A percentile compares a stretch with the other conserved stretches of the same genome.
Conservation (phyloP, 495 filamentous ascomycete species). For the Podospora pseudoanserina region DNA sequence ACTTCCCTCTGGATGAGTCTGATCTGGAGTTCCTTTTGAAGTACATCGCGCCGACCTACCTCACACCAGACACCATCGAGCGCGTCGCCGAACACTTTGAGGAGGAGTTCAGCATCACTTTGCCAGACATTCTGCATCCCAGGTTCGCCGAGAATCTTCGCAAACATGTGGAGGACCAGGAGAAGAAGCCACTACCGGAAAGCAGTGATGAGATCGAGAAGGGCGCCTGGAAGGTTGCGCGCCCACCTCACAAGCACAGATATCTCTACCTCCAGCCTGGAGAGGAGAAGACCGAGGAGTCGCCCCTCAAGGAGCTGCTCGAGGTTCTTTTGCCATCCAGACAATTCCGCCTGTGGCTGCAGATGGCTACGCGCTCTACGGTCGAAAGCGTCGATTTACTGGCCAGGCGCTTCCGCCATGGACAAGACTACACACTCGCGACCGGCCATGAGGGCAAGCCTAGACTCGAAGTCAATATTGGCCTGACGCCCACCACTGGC, state of each 20-base stretch:
- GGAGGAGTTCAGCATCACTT: slow-evolving; percentile 74
- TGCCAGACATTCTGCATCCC: slow-evolving; percentile 70
- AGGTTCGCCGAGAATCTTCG: slow-evolving; percentile 69
- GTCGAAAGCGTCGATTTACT: slow-evolving; percentile 67
- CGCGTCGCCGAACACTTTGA: slow-evolving; percentile 72
- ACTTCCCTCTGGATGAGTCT: slow-evolving; percentile 55
- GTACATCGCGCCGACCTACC: slow-evolving; percentile 82
- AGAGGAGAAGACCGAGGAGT: slow-evolving; percentile 27
- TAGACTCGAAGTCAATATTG: slow-evolving; percentile 80
- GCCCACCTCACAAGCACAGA: slow-evolving; percentile 92
- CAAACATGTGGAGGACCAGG: slow-evolving; percentile 62
- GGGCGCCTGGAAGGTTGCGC: slow-evolving; percentile 67
- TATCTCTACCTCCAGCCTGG: slow-evolving; percentile 72
- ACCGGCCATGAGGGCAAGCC: slow-evolving; percentile 77
- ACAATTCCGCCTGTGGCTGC: slow-evolving; percentile 89
- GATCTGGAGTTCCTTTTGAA: slow-evolving; percentile 85
- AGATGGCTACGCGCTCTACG: slow-evolving; percentile 67
- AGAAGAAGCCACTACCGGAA: slow-evolving; percentile 46
- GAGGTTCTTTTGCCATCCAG: slow-evolving; percentile 74
- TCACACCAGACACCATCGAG: slow-evolving; percentile 91
- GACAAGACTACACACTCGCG: slow-evolving; percentile 88
- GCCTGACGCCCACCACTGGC: slow-evolving; percentile 73
- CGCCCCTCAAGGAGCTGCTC: slow-evolving; percentile 71
- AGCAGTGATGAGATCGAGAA: slow-evolving; percentile 57
- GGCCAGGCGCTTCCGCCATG: slow-evolving; percentile 78